Percentiles rank a stretch among this genome's conserved stretches.
Evolutionary conservation across 2,329 filamentous ascomycete genomes (phyloP).

Genomic region (Aspergillus candidus): DNA sequence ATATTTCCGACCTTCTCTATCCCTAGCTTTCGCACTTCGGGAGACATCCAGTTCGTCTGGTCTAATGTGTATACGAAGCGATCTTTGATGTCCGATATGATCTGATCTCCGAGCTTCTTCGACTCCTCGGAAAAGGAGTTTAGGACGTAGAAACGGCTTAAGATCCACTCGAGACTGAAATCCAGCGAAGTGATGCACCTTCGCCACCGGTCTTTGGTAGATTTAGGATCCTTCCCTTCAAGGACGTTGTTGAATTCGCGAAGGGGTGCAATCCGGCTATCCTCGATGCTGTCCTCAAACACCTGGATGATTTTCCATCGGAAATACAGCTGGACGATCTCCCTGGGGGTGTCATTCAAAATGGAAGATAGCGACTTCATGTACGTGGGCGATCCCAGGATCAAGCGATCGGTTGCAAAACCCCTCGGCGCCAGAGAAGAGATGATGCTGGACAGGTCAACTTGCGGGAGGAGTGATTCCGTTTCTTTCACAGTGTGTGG

Average conservation of each 20-base stretch:
- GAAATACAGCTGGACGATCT: constrained; percentile 57
- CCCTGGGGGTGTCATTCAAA: constrained; percentile 48
- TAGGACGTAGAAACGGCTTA: constrained; percentile 66
- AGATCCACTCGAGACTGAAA: constrained; percentile 57
- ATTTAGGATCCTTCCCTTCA: constrained; percentile 57
- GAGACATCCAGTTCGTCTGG: constrained; percentile 59
- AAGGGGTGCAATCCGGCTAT: constrained; percentile 55
- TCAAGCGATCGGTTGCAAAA: constrained; percentile 49
- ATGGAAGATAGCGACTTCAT: constrained; percentile 53
- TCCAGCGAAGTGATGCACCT: constrained; percentile 57
- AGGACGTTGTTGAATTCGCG: constrained; percentile 56
- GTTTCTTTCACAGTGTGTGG: constrained; percentile 54
- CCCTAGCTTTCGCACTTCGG: constrained; percentile 53
- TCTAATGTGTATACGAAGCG: constrained; percentile 58
- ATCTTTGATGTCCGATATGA: constrained; percentile 65
- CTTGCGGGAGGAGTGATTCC: constrained; percentile 49
- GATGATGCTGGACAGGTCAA: constrained; percentile 51
- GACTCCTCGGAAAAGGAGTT: constrained; percentile 61
- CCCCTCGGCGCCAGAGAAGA: constrained; percentile 47
- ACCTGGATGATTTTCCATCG: constrained; percentile 57
- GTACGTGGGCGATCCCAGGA: constrained; percentile 56
- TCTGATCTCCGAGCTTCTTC: constrained; percentile 60
- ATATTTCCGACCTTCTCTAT: constrained; percentile 63
- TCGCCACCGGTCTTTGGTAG: constrained; percentile 60
- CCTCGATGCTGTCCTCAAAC: constrained; percentile 51